Percentiles rank a stretch among this genome's conserved stretches.
These are phyloP conservation scores for Thielaviopsis euricoi DNA, from an alignment of 2,329 filamentous ascomycete species.

Conservation along the genomic window DNA sequence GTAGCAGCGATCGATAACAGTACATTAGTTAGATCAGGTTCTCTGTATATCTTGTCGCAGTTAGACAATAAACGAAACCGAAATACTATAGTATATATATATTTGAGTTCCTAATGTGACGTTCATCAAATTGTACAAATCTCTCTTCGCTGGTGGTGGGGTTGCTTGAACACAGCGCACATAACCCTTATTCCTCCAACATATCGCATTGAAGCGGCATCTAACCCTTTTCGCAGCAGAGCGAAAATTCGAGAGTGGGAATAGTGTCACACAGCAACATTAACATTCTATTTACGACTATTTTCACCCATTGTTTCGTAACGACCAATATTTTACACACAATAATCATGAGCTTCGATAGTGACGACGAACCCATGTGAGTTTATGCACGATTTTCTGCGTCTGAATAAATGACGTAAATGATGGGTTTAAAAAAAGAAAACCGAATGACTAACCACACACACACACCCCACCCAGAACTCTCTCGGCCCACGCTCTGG, in stretches of 20 bases:
- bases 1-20: conserved; percentile 2
- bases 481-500: conserved; percentile 49
- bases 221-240: background rate
- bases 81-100: conserved; percentile 3
- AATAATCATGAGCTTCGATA: conserved; percentile 7
- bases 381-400: conserved; percentile 11
- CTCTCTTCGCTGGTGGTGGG: background rate
- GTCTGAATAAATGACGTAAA: no score
- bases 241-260: background rate
- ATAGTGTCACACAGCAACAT: background rate
- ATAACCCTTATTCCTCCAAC: background rate
- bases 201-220: background rate
- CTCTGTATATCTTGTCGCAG: conserved; percentile 6
- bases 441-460: background rate
- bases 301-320: background rate
- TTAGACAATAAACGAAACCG: conserved; percentile 2
- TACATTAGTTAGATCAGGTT: conserved; percentile 5
- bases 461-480: conserved; percentile 23
- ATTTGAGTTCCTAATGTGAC: background rate
- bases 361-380: conserved; percentile 34
- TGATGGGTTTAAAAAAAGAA: no score
- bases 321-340: background rate
- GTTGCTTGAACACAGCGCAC: background rate
- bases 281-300: background rate
- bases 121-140: background rate